Evolutionary conservation across 108 stramenopile species (phyloP).

Genomic region (Nannochloropsis salina): DNA sequence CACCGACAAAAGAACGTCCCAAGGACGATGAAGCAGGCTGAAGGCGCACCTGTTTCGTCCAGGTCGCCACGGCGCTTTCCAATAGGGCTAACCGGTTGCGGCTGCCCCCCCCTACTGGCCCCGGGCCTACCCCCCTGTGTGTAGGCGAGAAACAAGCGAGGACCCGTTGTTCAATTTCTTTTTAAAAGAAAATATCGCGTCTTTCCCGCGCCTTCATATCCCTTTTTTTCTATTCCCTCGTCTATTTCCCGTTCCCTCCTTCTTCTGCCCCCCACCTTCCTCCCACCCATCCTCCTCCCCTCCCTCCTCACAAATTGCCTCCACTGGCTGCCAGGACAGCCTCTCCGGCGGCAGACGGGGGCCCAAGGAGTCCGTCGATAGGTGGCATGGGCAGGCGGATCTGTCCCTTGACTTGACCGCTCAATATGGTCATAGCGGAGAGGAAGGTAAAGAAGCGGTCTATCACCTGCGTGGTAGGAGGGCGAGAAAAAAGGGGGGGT

Average conservation of each 20-base stretch:
- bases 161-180: conserved; percentile 28
- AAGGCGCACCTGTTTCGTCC: conserved; percentile 69
- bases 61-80: conserved; percentile 77
- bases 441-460: conserved; percentile 72
- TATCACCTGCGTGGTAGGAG: conserved; percentile 48
- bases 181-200: not conserved
- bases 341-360: not conserved
- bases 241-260: too few species aligned
- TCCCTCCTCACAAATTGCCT: not conserved
- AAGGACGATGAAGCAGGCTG: too few species aligned
- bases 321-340: not conserved
- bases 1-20: too few species aligned
- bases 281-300: too few species aligned
- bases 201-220: not conserved
- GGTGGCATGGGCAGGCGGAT: conserved; percentile 77
- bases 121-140: not conserved
- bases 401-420: conserved; percentile 80
- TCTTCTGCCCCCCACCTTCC: too few species aligned
- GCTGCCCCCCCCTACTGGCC: conserved; percentile 27
- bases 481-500: not conserved
- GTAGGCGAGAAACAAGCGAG: not conserved
- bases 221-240: not conserved
- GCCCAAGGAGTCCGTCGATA: conserved; percentile 51
- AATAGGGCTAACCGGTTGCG: conserved; percentile 73
- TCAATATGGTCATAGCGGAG: conserved; percentile 67